Base-by-base conservation (phyloP, 257 asterid species). In the Fraxinus cuspidata region DNA sequence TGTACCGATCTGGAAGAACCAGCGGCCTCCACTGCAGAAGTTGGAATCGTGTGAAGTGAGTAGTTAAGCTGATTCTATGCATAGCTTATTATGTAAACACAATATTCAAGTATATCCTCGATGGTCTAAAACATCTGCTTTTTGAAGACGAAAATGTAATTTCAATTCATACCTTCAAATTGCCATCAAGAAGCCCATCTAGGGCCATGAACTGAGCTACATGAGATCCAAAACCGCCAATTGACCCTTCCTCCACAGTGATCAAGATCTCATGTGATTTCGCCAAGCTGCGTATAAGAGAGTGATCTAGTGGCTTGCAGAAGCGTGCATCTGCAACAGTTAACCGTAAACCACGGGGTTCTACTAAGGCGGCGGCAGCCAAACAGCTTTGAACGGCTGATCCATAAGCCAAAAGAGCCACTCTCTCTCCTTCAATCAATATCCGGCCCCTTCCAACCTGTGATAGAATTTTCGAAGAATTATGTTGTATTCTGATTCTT, bases 151-250 rank as follows among this genome's bases (percentile, higher is more conserved):
- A 64, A 47, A 38, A 49, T 71, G 3, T 23, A 19, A 31, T 37
- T 60, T 47, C 56, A 47, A 15, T 18, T 64, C 18, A 70, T 84
- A 95, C 99, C 99, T 93, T 91, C 63, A 91, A 74, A 9, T 88
- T 91, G 35, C 96, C 97, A 80, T 95, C 98, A 58, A 95, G 96
- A 84, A 95, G 96, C 44, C 99, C 98, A 75, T 93, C 97, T 18
- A 95, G 86, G 49, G 99, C 97, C 93, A 95, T 86, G 70, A 93
- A 95, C 72, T 95, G 98, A 72, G 89, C 99, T 40, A 95, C 99
- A 81, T 95, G 97, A 32, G 99, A 95, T 40, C 97, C 98, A 73
- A 95, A 95, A n/a, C 99, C 99, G 13, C 99, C 99, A 32, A 95
- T 91, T 3, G 99, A 95, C 70, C 98, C 99, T 87, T 95, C 99